Percentiles rank a stretch among this genome's conserved stretches.
These are phyloP conservation scores for Aspergillus cristatus DNA, from an alignment of 495 filamentous ascomycete species.

Conservation along the genomic window DNA sequence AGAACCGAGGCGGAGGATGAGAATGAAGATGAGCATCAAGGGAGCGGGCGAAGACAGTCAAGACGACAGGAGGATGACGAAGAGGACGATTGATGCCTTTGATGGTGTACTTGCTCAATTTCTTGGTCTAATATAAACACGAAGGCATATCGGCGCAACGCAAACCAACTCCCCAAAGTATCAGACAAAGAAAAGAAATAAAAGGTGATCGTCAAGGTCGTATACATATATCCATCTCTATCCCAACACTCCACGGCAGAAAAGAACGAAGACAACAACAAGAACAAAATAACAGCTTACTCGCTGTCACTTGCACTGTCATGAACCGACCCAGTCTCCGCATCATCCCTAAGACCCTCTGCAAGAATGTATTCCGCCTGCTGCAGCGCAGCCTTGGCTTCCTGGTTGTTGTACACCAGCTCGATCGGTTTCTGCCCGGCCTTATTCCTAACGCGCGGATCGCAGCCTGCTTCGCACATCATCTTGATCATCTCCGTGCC, in stretches of 20 bases:
- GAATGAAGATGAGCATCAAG: constrained; percentile 9
- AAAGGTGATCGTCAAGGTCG: no score
- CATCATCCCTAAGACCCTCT: constrained; percentile 28
- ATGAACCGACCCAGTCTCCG: constrained; percentile 14
- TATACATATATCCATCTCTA: no score
- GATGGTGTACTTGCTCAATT: no score
- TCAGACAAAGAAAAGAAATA: no score
- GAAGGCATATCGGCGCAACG: no score
- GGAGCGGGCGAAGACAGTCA: constrained; percentile 6
- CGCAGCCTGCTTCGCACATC: constrained; percentile 87
- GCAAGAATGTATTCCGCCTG: constrained; percentile 64
- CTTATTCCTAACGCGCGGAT: constrained; percentile 49
- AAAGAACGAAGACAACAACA: no score
- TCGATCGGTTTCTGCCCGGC: constrained; percentile 35
- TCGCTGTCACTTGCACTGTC: constrained; percentile 38
- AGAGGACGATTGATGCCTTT: constrained; percentile 7
- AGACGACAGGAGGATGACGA: constrained; percentile 13
- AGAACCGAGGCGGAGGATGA: constrained; percentile 6
- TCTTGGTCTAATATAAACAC: no score
- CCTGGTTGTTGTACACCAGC: constrained; percentile 47
- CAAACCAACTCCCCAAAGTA: no score
- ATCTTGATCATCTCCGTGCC: constrained; percentile 70
- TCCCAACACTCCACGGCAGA: no score
- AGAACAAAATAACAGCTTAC: constrained; percentile 15
- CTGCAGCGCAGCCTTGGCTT: constrained; percentile 57